These are phyloP conservation scores for Arthroderma sp. DNA, from an alignment of 2,329 filamentous ascomycete genomes.

Conservation along the genomic window DNA sequence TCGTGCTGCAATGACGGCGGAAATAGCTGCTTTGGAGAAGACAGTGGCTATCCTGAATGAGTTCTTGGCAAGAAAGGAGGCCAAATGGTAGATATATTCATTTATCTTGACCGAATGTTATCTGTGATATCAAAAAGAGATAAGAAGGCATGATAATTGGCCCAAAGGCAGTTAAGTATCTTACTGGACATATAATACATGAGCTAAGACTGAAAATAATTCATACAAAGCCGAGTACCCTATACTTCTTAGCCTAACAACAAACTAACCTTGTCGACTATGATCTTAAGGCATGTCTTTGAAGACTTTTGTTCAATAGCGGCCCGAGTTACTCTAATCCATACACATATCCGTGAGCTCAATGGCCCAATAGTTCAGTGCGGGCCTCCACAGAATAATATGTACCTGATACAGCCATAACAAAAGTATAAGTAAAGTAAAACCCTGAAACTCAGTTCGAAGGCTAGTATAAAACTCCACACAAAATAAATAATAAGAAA, in stretches of 20 bases:
- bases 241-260: no score
- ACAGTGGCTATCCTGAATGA: constrained; percentile 62
- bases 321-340: no score
- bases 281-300: no score
- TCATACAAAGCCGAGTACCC: no score
- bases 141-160: neutral
- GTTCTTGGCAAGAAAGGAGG: constrained; percentile 46
- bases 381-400: neutral
- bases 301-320: no score
- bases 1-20: constrained; percentile 50
- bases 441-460: neutral
- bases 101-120: neutral
- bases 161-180: neutral
- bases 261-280: no score
- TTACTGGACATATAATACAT: neutral
- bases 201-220: no score
- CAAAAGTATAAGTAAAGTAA: neutral
- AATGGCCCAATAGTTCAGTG: neutral
- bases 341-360: no score
- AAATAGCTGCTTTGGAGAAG: constrained; percentile 66
- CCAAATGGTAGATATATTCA: constrained; percentile 24
- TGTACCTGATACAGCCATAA: neutral
- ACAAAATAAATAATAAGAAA: constrained; percentile 2
- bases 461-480: neutral
- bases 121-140: neutral